Evolutionary conservation across 192 early-diverging fungal genomes (phyloP).

Genomic region (Entomortierella chlamydospora): DNA sequence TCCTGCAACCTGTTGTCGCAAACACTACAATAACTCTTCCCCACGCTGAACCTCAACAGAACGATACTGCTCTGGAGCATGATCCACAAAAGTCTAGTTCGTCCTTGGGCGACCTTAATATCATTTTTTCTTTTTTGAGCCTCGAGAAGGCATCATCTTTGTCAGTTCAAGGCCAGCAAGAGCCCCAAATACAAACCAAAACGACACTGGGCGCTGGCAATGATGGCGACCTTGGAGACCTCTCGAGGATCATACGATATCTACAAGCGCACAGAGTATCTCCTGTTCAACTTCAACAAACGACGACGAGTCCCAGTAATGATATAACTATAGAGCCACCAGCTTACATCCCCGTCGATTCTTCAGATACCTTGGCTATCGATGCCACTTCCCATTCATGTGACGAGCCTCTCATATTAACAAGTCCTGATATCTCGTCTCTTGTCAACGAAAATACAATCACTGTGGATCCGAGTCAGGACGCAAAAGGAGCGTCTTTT

Average conservation of each 20-base stretch:
- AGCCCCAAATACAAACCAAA: background rate
- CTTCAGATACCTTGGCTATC: background rate
- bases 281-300: background rate
- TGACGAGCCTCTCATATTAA: background rate
- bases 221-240: conserved; percentile 11
- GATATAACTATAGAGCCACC: background rate
- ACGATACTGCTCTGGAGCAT: background rate
- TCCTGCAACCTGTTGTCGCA: no score
- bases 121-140: conserved; percentile 23
- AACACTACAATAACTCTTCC: background rate
- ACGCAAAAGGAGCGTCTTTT: background rate
- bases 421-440: conserved; percentile 2
- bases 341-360: background rate
- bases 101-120: conserved; percentile 18
- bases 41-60: background rate
- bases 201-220: background rate
- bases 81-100: background rate
- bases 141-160: conserved; percentile 12
- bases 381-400: background rate
- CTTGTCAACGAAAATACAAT: background rate
- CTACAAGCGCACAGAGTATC: conserved; percentile 12
- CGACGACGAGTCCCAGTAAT: background rate
- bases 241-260: conserved; percentile 23
- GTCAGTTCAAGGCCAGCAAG: background rate
- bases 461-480: background rate